A percentile compares a stretch with the other conserved stretches of the same genome.
Evolutionary conservation across 305 asterid species (phyloP).

Genomic region (Fraxinus latifolia): DNA sequence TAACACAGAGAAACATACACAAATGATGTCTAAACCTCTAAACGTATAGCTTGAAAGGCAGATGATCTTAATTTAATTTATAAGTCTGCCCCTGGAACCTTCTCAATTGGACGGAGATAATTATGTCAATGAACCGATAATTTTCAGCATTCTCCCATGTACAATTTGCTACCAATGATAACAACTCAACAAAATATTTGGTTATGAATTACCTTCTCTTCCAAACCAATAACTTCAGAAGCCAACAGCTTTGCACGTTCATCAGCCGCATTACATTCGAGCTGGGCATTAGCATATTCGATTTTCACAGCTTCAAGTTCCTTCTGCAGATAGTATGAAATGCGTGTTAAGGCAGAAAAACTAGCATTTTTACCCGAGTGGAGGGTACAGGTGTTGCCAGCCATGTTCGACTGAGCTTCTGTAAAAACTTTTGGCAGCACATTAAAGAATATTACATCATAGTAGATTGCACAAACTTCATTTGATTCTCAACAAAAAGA

Average conservation of each 20-base stretch:
- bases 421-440: neutral
- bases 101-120: neutral
- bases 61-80: neutral
- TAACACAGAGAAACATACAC: neutral
- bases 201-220: conserved; percentile 57
- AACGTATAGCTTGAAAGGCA: neutral
- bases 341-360: neutral
- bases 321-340: conserved; percentile 41
- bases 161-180: neutral
- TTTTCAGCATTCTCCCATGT: neutral
- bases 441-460: neutral
- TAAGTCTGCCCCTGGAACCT: neutral
- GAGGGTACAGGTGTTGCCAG: neutral
- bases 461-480: neutral
- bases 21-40: neutral
- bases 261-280: conserved; percentile 98
- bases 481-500: neutral
- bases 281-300: conserved; percentile 69
- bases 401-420: neutral
- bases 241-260: conserved; percentile 92
- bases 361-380: neutral
- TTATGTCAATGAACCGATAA: neutral
- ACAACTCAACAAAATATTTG: neutral
- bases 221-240: conserved; percentile 94
- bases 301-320: conserved; percentile 74